Base-by-base conservation (phyloP, 2,329 filamentous ascomycete species). In the Colletotrichum tanaceti region DNA sequence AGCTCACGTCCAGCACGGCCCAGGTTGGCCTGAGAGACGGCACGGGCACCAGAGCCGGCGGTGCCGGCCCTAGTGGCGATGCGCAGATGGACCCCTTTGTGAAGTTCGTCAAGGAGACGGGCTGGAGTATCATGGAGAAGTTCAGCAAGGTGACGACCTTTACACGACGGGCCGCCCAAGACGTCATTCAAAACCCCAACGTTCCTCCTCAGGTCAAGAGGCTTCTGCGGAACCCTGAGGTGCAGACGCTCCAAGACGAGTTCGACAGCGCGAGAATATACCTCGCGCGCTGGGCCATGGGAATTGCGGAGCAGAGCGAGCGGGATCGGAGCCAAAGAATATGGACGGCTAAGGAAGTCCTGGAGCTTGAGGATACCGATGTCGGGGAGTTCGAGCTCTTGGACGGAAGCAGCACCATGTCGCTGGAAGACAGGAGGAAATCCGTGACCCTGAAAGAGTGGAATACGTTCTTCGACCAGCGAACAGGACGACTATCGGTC, bases 111-210 rank as follows among this genome's bases (percentile, higher is more conserved):
- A 98, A 98, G 78, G 94, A 98, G 78, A 93, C 95, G 0, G 89
- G 94, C 41, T 99, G 96, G 96, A 98, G 93, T 72, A 90, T 99
- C 65, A 88, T 99, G 82, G 96, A 99, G 79, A 96, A 97, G 78
- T 92, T 99, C 75, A 97, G 94, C 81, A 96, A 97, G 78, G 96
- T 99, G 54, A 99, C 96, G 0, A 98, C 94, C 0, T 98, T 99
- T 75, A 98, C 96, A 0, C 85, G 94, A 64, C 88, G 95, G 70
- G 97, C 97, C 0, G 96, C 96, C 0, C 93, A 97, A 74, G 94
- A 97, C 58, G 89, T 98, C 53, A 89, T 93, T 43, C 95, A 99
- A 24, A 97, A 97, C 77, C 93, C 93, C 16, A 94, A 93, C 71
- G 78, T 99, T 47, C 97, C 97, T 7, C 94, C 94, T 0, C 95